A percentile compares a stretch with the other conserved stretches of the same genome.
Conservation (phyloP, 495 filamentous ascomycete species). For the Neurospora sp. region DNA sequence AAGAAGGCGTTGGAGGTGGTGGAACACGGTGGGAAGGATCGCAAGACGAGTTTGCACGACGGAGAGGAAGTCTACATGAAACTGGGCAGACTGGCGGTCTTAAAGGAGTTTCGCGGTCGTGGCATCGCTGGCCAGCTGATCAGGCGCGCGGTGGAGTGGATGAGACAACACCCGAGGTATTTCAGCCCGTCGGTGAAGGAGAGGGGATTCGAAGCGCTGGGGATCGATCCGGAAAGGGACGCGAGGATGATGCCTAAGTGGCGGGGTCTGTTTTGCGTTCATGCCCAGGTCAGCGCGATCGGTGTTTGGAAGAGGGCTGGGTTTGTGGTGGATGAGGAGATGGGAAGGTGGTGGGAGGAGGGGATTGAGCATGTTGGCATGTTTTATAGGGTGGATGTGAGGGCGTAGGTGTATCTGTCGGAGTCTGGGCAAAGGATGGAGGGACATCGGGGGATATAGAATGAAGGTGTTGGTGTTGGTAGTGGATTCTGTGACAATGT, state of each 20-base stretch:
- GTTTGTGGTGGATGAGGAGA: constrained; percentile 56
- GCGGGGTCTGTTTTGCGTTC: constrained; percentile 61
- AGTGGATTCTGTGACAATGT: not conserved
- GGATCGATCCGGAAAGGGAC: constrained; percentile 11
- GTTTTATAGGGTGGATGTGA: constrained; percentile 38
- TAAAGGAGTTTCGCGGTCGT: constrained; percentile 49
- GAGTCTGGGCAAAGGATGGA: not conserved
- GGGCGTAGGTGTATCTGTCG: not conserved
- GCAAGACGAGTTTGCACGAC: constrained; percentile 39
- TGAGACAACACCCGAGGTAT: constrained; percentile 39
- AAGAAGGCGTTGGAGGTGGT: not conserved
- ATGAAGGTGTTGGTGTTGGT: not conserved
- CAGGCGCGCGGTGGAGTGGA: constrained; percentile 52
- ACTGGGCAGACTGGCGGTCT: constrained; percentile 64
- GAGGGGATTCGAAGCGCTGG: constrained; percentile 32
- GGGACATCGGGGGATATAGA: not conserved
- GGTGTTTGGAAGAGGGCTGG: constrained; percentile 54
- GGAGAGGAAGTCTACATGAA: constrained; percentile 65
- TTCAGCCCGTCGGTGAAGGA: constrained; percentile 39
- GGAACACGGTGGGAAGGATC: constrained; percentile 14
- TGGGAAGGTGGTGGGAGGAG: constrained; percentile 77
- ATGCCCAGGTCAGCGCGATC: constrained; percentile 59
- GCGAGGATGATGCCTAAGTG: constrained; percentile 37
- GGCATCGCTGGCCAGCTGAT: constrained; percentile 56
- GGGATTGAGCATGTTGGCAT: constrained; percentile 80